These are phyloP conservation scores for Crithidia thermophila DNA, from an alignment of 208 protist species.

Conservation along the genomic window DNA sequence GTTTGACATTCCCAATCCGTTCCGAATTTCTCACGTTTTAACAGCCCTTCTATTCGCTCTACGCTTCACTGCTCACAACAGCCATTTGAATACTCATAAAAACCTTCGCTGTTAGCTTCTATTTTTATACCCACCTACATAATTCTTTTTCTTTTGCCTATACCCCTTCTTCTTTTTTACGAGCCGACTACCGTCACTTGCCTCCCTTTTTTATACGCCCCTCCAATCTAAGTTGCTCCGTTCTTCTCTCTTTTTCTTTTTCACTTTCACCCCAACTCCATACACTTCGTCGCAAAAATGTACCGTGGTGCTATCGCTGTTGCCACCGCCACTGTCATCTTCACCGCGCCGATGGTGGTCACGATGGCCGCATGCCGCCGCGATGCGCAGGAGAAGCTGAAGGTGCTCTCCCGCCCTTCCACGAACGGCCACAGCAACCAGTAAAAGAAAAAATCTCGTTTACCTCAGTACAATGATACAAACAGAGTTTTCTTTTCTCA, in stretches of 20 bases:
- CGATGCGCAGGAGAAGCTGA: not conserved
- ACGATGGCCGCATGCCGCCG: slow-evolving; percentile 4
- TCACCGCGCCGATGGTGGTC: slow-evolving; percentile 7
- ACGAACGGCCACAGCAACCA: not conserved
- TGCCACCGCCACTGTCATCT: not conserved
- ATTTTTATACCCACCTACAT: too few relatives aligned
- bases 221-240: not conserved
- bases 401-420: not conserved
- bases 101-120: too few relatives aligned
- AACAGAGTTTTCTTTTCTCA: not conserved
- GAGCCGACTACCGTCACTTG: too few relatives aligned
- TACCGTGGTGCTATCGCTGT: slow-evolving; percentile 5
- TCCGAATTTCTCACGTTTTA: too few relatives aligned
- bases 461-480: too few relatives aligned
- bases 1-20: too few relatives aligned
- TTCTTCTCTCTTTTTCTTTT: not conserved
- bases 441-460: not conserved
- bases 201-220: slow-evolving; percentile 1
- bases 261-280: not conserved
- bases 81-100: too few relatives aligned
- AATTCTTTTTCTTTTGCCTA: slow-evolving; percentile 1
- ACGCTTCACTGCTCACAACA: too few relatives aligned
- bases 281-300: not conserved
- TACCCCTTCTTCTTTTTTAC: slow-evolving; percentile 20
- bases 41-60: too few relatives aligned